Conservation (phyloP, 192 early-diverging fungal species). For the Coemansia sp. region DNA sequence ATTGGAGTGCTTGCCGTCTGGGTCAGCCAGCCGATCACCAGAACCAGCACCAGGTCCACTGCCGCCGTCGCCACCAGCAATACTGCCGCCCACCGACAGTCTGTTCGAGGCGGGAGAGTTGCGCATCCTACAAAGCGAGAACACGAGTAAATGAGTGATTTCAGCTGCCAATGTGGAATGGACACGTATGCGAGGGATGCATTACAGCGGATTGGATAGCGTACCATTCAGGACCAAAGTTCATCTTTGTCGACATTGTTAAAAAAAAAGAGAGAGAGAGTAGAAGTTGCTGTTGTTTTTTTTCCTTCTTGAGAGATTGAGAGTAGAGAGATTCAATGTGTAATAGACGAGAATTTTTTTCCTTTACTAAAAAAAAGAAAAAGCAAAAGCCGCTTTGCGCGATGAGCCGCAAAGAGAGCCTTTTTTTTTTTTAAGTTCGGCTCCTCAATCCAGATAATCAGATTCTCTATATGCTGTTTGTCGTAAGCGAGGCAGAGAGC, state of each 20-base stretch:
- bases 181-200: not conserved
- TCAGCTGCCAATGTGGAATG: not conserved
- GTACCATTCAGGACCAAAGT: constrained; percentile 85
- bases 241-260: constrained; percentile 63
- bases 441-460: not conserved
- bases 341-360: not conserved
- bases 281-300: no score
- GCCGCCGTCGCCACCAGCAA: constrained; percentile 12
- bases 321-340: not conserved
- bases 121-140: constrained; percentile 37
- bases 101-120: constrained; percentile 36
- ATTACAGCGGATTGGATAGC: not conserved
- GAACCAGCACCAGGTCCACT: not conserved
- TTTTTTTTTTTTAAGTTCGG: not conserved
- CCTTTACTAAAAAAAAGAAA: not conserved
- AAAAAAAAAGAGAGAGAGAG: not conserved
- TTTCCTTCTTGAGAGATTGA: not conserved
- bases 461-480: not conserved
- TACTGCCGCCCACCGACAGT: not conserved
- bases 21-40: constrained; percentile 8
- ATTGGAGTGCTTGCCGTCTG: not conserved
- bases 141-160: not conserved
- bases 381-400: no score
- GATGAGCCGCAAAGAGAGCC: not conserved
- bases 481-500: constrained; percentile 24